Base-by-base conservation (phyloP, 1,139 yeast species). In the Dujonia santamariae region DNA sequence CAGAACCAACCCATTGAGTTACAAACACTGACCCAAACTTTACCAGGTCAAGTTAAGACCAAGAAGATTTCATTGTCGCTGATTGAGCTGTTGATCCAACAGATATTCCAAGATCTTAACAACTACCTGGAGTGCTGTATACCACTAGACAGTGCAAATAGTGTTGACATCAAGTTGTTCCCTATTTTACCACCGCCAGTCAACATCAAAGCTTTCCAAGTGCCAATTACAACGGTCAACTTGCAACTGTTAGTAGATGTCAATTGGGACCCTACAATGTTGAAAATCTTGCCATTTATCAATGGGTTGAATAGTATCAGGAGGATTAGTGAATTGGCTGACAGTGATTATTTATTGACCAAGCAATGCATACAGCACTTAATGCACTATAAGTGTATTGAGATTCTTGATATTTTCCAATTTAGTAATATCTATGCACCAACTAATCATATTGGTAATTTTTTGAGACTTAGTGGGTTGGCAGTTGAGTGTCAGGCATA, bases 221-320 rank as follows among this genome's bases (percentile, higher is more conserved):
- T 92, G 0, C 98, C 98, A 0, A 77, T 88, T 3, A 76, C 95
- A 4, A 82, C 92, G 0, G 95, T 90, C 2, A 78, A 80, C 37
- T 61, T 90, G 24, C 70, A 71, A 26, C 66, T 76, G 24, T 65
- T 92, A 43, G 80, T 86, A 22, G 98, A 92, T 56, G 84, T 84
- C 5, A 85, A 85, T 48, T 92, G 98, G 97, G 98, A 92, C 53
- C 97, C 97, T 1, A 92, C 97, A 2, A 84, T 92, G 94, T 67
- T 87, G 28, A 83, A 84, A 45, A 85, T 92, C 22, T 61, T 87
- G 11, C 96, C 97, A 0, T 84, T 70, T 46, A 86, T 92, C 30
- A 78, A 94, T 51, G 98, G 99, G 1, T 68, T 88, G 32, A 90
- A 92, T 52, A 85, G 95, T 2, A 78, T 92, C 14, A 72, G 78